These are phyloP conservation scores for Fusarium robinianum DNA, from an alignment of 2,329 filamentous ascomycete genomes.

Conservation along the genomic window DNA sequence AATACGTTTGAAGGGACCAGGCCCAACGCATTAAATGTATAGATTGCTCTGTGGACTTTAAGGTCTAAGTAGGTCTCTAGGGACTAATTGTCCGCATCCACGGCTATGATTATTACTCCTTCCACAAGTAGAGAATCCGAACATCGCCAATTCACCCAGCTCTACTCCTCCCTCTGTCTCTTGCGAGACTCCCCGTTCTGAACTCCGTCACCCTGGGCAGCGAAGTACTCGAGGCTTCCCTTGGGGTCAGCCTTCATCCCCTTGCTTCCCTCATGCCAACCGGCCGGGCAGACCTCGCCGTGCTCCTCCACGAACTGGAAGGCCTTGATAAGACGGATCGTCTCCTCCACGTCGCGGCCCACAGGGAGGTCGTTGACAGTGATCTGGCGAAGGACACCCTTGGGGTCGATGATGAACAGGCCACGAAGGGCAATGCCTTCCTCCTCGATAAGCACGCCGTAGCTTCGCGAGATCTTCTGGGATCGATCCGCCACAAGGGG, in stretches of 20 bases:
- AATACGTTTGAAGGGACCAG: no score
- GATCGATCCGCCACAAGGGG: constrained; percentile 67
- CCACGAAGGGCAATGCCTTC: constrained; percentile 66
- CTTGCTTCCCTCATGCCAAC: constrained; percentile 53
- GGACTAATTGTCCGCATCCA: no score
- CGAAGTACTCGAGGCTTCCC: constrained; percentile 55
- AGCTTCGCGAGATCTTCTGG: constrained; percentile 62
- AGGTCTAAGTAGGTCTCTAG: no score
- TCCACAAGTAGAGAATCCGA: no score
- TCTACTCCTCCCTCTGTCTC: constrained; percentile 26
- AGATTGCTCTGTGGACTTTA: no score
- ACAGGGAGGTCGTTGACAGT: constrained; percentile 69
- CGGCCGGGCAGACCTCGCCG: constrained; percentile 70
- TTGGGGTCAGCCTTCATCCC: constrained; percentile 58
- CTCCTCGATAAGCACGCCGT: constrained; percentile 67
- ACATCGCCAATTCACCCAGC: no score
- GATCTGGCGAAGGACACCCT: constrained; percentile 64
- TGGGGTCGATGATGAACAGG: constrained; percentile 69
- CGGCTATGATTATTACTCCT: no score
- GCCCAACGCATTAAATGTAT: no score
- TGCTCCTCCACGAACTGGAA: constrained; percentile 86
- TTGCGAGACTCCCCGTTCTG: constrained; percentile 30
- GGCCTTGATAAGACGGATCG: constrained; percentile 67
- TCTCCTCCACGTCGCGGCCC: constrained; percentile 67
- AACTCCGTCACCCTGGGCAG: constrained; percentile 26